These are phyloP conservation scores for Elaeis guineensis DNA, from an alignment of 176 grass and related monocot species.

Conservation along the genomic window DNA sequence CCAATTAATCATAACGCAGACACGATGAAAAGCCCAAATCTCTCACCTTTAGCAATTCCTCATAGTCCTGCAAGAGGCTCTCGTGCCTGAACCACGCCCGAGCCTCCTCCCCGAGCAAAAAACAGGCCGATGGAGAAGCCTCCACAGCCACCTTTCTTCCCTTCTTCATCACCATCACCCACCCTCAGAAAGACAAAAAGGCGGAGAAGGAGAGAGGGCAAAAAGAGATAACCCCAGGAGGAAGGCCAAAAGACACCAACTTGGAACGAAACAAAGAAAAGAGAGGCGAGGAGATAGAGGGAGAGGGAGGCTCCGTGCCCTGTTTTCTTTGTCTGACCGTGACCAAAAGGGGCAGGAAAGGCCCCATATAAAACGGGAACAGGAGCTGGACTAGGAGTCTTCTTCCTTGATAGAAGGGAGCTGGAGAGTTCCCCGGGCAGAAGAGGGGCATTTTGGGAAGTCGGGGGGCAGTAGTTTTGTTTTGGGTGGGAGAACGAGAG, in stretches of 20 bases:
- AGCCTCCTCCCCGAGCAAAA: not conserved
- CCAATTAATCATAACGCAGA: no score
- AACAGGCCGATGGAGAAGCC: not conserved
- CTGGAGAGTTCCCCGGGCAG: slow-evolving; percentile 29
- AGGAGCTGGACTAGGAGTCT: slow-evolving; percentile 29
- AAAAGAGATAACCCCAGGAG: not conserved
- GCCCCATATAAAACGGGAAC: slow-evolving; percentile 36
- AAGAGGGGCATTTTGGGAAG: slow-evolving; percentile 51
- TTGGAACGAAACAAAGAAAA: not conserved
- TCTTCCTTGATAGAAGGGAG: slow-evolving; percentile 25
- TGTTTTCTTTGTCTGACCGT: slow-evolving; percentile 19
- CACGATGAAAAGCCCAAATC: not conserved
- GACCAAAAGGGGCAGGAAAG: slow-evolving; percentile 31
- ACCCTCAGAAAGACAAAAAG: not conserved
- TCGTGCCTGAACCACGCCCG: not conserved
- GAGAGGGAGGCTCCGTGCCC: not conserved
- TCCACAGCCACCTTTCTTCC: not conserved
- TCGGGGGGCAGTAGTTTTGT: slow-evolving; percentile 29
- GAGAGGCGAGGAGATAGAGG: not conserved
- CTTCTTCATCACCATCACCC: slow-evolving; percentile 12
- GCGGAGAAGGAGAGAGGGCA: slow-evolving; percentile 3
- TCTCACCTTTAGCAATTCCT: slow-evolving; percentile 4
- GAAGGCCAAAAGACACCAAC: slow-evolving; percentile 7
- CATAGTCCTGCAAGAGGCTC: slow-evolving; percentile 3
- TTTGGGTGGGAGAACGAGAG: slow-evolving; percentile 23